A percentile compares a stretch with the other conserved stretches of the same genome.
Conservation (phyloP, 257 asterid genomes). For the Solanum bulbocastanum region DNA sequence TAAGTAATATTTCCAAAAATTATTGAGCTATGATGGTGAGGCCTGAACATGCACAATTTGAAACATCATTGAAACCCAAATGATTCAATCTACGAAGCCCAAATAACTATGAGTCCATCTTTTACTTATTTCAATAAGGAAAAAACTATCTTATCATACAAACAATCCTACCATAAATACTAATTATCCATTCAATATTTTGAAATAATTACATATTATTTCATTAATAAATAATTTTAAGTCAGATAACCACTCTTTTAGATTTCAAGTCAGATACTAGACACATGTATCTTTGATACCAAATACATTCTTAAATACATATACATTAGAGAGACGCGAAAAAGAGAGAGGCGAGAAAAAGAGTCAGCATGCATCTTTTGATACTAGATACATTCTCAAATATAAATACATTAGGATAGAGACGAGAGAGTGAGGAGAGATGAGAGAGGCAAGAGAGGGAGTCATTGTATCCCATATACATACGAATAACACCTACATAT, state of each 20-base stretch:
- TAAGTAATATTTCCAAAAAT: too few species aligned
- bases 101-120: background rate
- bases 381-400: too few species aligned
- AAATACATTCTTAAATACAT: too few species aligned
- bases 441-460: background rate
- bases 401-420: too few species aligned
- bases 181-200: too few species aligned
- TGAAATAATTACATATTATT: background rate
- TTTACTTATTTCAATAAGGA: background rate
- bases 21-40: background rate
- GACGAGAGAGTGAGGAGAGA: background rate
- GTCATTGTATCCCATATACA: background rate
- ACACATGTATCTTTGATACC: background rate
- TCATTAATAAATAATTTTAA: background rate
- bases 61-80: background rate
- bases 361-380: background rate
- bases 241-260: background rate
- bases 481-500: background rate
- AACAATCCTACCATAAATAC: background rate
- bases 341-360: too few species aligned
- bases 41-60: background rate
- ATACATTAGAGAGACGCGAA: background rate
- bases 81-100: background rate
- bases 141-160: background rate
- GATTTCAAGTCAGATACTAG: background rate